phyloP scores from a whole-genome alignment of 202 grass and related monocot genomes.

The Thinopyrum obtusiflorum region DNA sequence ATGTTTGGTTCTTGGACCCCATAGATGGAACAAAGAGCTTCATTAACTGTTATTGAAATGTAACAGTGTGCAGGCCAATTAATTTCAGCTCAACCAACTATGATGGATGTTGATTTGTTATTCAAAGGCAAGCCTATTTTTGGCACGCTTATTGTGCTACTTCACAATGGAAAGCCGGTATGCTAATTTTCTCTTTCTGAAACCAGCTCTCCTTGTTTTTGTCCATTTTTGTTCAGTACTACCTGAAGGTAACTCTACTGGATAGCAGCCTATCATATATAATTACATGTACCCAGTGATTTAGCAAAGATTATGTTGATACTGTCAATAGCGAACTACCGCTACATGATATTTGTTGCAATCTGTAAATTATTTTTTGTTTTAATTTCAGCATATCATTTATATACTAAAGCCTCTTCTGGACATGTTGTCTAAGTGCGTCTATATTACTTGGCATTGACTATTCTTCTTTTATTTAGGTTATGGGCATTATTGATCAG shows the following conservation, averaged over 20 bases:
- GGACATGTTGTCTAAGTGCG: neutral
- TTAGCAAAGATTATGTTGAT: neutral
- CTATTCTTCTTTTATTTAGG: constrained; percentile 40
- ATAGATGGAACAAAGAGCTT: too few relatives aligned
- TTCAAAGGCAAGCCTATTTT: constrained; percentile 86
- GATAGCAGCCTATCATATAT: neutral
- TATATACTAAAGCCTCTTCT: neutral
- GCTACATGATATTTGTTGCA: neutral
- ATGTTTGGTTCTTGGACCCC: too few relatives aligned
- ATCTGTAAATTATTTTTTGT: neutral
- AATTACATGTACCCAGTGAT: neutral
- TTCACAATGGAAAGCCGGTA: constrained; percentile 79
- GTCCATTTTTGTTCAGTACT: neutral
- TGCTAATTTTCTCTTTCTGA: constrained; percentile 10
- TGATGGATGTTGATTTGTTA: constrained; percentile 3
- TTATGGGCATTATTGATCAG: constrained; percentile 83
- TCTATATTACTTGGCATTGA: neutral
- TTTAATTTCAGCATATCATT: neutral
- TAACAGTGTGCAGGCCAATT: too few relatives aligned
- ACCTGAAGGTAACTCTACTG: neutral
- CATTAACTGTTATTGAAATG: too few relatives aligned
- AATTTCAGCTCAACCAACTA: neutral
- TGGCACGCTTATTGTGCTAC: constrained; percentile 76
- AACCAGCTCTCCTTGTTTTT: constrained; percentile 11
- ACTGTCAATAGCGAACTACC: neutral